phyloP scores from a whole-genome alignment of 2,329 filamentous ascomycete species.

The Cordyceps cateniannulata region DNA sequence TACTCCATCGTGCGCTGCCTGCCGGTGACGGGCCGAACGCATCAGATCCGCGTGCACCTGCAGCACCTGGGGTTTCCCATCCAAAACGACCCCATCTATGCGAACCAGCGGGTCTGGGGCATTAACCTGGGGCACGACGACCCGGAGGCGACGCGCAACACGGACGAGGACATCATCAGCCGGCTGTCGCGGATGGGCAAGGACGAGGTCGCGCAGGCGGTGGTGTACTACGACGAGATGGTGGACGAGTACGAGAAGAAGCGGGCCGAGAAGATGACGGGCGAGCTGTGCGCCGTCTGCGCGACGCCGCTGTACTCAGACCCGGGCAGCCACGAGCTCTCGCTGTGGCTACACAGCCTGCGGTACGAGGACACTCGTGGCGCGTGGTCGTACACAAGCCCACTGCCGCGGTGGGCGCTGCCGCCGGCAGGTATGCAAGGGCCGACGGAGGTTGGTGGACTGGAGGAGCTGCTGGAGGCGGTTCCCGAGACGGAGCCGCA shows the following conservation, averaged over 20 bases:
- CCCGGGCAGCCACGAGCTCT: slow-evolving; percentile 81
- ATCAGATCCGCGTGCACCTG: slow-evolving; percentile 90
- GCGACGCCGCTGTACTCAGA: slow-evolving; percentile 88
- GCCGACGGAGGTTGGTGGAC: slow-evolving; percentile 58
- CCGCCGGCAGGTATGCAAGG: slow-evolving; percentile 69
- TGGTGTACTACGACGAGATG: slow-evolving; percentile 92
- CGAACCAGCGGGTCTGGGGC: slow-evolving; percentile 89
- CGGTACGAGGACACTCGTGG: slow-evolving; percentile 81
- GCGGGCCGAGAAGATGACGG: slow-evolving; percentile 90
- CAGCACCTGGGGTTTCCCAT: slow-evolving; percentile 95
- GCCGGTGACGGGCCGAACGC: slow-evolving; percentile 87
- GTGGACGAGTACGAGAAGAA: slow-evolving; percentile 83
- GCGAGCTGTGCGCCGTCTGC: slow-evolving; percentile 73
- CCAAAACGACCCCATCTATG: slow-evolving; percentile 95
- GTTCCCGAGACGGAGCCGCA: slow-evolving; percentile 22
- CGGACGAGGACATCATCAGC: slow-evolving; percentile 85
- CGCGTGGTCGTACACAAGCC: slow-evolving; percentile 80
- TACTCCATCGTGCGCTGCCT: slow-evolving; percentile 95
- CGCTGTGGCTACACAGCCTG: slow-evolving; percentile 87
- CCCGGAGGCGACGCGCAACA: slow-evolving; percentile 59
- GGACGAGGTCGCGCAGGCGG: slow-evolving; percentile 81
- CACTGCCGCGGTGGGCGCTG: slow-evolving; percentile 78
- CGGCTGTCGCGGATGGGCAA: slow-evolving; percentile 88
- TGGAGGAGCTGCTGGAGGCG: slow-evolving; percentile 53
- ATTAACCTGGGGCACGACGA: slow-evolving; percentile 64